Conservation (phyloP, 169 alveolate species). For the Cryptosporidium canis region DNA sequence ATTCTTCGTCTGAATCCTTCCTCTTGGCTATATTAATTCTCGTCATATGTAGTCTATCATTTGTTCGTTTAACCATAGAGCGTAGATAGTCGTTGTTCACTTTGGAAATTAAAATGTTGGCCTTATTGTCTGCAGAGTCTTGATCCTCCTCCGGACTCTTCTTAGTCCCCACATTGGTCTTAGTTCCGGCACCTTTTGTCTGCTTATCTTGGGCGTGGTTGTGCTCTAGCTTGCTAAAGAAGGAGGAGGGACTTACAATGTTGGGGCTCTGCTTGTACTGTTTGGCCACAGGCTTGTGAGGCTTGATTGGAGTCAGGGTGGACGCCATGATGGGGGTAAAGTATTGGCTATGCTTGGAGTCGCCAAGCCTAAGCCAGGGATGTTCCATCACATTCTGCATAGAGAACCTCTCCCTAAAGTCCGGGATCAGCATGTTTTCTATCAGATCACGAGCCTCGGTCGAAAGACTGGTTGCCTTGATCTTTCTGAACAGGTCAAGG, state of each 20-base stretch:
- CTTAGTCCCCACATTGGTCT: not conserved
- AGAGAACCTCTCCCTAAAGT: slow-evolving; percentile 42
- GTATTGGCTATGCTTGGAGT: not conserved
- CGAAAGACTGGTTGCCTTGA: slow-evolving; percentile 60
- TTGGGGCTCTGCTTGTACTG: not conserved
- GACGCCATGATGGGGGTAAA: slow-evolving; percentile 55
- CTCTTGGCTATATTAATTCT: slow-evolving; percentile 11
- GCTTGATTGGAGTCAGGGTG: not conserved
- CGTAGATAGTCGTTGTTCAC: slow-evolving; percentile 16
- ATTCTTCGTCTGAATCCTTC: slow-evolving; percentile 28
- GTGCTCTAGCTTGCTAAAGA: not conserved
- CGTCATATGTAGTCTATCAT: slow-evolving; percentile 25
- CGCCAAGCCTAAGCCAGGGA: slow-evolving; percentile 39
- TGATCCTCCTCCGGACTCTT: not conserved
- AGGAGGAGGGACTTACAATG: slow-evolving; percentile 23
- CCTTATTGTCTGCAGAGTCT: not conserved
- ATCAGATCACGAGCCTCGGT: slow-evolving; percentile 24
- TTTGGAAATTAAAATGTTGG: not conserved
- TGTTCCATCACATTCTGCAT: slow-evolving; percentile 34
- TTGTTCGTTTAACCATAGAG: slow-evolving; percentile 45
- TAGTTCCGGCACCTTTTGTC: not conserved
- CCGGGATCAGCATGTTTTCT: slow-evolving; percentile 56
- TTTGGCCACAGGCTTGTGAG: not conserved
- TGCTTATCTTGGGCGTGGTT: not conserved
- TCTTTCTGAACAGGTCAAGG: slow-evolving; percentile 20